A percentile compares a stretch with the other conserved stretches of the same genome.
phyloP scores from a whole-genome alignment of 208 protist genomes.

The Trypanosoma rangeli region DNA sequence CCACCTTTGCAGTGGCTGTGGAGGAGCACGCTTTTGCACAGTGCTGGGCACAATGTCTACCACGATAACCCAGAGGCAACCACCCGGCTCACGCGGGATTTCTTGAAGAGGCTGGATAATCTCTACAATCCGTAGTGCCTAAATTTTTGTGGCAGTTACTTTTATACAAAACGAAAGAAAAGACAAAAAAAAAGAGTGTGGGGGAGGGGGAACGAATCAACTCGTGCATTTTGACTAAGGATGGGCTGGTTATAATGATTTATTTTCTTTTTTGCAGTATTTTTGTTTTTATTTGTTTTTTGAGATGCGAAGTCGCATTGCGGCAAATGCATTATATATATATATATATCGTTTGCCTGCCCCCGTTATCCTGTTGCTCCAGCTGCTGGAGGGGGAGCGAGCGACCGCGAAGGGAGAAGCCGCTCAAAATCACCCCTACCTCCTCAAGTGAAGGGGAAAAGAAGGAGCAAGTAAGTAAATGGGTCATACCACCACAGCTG shows the following conservation, averaged over 20 bases:
- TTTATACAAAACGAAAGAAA: too few species aligned
- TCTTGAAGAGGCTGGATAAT: slow-evolving; percentile 26
- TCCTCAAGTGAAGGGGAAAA: background rate
- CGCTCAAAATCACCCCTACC: background rate
- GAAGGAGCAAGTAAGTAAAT: background rate
- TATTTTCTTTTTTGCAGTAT: too few species aligned
- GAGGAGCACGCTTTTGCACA: slow-evolving; percentile 46
- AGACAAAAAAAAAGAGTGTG: too few species aligned
- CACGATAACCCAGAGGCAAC: slow-evolving; percentile 52
- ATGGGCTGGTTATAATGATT: too few species aligned
- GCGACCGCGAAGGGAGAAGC: too few species aligned
- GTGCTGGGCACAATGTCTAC: slow-evolving; percentile 58
- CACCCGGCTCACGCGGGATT: slow-evolving; percentile 23
- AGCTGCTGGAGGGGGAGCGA: too few species aligned
- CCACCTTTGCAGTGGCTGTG: slow-evolving; percentile 25
- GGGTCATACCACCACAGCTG: background rate
- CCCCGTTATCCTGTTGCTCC: too few species aligned
- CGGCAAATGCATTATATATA: too few species aligned
- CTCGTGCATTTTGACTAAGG: background rate
- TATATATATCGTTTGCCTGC: too few species aligned
- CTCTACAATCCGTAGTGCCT: background rate
- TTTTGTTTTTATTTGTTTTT: too few species aligned
- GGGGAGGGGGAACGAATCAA: background rate
- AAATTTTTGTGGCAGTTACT: background rate
- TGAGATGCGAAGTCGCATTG: too few species aligned